phyloP scores from a whole-genome alignment of 75 land plant genomes.

The Gnetum montanum region DNA sequence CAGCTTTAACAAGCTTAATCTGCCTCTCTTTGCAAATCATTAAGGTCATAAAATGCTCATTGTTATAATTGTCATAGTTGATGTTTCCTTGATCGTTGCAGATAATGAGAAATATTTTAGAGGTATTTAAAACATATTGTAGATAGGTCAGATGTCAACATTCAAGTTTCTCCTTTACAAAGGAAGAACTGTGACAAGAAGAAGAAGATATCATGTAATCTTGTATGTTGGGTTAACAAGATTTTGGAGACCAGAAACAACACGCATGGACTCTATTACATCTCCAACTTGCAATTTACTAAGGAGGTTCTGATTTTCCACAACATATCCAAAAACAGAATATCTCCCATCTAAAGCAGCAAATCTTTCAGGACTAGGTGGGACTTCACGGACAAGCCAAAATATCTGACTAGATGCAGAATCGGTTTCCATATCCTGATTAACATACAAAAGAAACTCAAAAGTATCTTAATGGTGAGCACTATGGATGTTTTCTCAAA shows the following conservation, averaged over 20 bases:
- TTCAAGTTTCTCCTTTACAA: conserved; percentile 33
- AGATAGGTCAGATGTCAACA: conserved; percentile 30
- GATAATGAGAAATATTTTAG: conserved; percentile 27
- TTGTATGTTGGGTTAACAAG: conserved; percentile 94
- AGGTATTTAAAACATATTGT: conserved; percentile 31
- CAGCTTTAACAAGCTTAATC: too few relatives aligned
- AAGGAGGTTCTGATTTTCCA: conserved; percentile 71
- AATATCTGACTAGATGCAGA: conserved; percentile 97
- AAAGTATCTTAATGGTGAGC: background rate
- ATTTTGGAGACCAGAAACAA: conserved; percentile 87
- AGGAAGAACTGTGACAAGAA: too few relatives aligned
- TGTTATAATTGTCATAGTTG: conserved; percentile 33
- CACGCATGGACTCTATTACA: conserved; percentile 85
- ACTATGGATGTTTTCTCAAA: background rate
- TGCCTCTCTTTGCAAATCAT: too few relatives aligned
- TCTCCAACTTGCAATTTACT: conserved; percentile 98
- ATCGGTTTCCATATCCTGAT: conserved; percentile 84
- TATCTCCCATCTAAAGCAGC: conserved; percentile 91
- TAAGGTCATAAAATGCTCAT: too few relatives aligned
- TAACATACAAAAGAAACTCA: background rate
- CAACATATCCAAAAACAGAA: conserved; percentile 91
- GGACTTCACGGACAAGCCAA: conserved; percentile 95
- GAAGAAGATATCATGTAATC: conserved; percentile 20
- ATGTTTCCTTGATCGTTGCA: conserved; percentile 21
- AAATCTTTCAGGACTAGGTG: conserved; percentile 88